These are phyloP conservation scores for Pleurotus platypus DNA, from an alignment of 768 basidiomycete species.

Conservation along the genomic window DNA sequence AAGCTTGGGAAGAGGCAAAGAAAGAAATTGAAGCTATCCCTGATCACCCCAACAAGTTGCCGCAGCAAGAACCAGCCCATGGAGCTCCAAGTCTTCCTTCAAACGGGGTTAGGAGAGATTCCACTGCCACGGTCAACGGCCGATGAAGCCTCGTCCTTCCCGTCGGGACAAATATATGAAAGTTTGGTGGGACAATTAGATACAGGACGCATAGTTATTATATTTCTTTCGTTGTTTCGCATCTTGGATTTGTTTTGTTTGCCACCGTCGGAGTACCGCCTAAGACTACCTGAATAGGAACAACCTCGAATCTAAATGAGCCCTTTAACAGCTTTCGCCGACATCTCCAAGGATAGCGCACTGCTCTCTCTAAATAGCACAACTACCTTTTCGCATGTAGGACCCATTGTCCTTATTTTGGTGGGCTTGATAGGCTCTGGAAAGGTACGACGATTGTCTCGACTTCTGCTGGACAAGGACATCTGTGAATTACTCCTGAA, in stretches of 20 bases:
- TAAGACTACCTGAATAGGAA: too few species aligned
- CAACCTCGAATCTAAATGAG: too few species aligned
- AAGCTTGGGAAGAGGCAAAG: constrained; percentile 96
- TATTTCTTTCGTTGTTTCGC: constrained; percentile 5
- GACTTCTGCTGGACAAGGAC: neutral
- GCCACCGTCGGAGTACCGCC: neutral
- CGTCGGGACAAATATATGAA: constrained; percentile 9
- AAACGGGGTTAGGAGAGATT: constrained; percentile 53
- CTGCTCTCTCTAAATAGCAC: neutral
- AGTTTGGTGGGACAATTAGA: constrained; percentile 7
- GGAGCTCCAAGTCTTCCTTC: constrained; percentile 26
- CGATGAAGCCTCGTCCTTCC: constrained; percentile 24
- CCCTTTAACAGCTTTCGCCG: too few species aligned
- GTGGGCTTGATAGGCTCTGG: constrained; percentile 75
- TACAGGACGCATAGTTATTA: constrained; percentile 5
- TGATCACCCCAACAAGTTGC: constrained; percentile 77
- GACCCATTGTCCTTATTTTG: constrained; percentile 61
- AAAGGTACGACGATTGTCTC: constrained; percentile 44
- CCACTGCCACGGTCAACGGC: constrained; percentile 70
- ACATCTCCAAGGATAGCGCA: too few species aligned
- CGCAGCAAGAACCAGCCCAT: constrained; percentile 32
- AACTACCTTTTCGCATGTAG: constrained; percentile 12
- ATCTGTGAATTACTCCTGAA: constrained; percentile 13
- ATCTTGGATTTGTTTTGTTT: neutral
- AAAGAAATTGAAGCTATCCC: constrained; percentile 88